Evolutionary conservation across 2,329 filamentous ascomycete genomes (phyloP), one percentile per base, ranked within the genome.

Genomic region (Conoideocrella luteorostrata): DNA sequence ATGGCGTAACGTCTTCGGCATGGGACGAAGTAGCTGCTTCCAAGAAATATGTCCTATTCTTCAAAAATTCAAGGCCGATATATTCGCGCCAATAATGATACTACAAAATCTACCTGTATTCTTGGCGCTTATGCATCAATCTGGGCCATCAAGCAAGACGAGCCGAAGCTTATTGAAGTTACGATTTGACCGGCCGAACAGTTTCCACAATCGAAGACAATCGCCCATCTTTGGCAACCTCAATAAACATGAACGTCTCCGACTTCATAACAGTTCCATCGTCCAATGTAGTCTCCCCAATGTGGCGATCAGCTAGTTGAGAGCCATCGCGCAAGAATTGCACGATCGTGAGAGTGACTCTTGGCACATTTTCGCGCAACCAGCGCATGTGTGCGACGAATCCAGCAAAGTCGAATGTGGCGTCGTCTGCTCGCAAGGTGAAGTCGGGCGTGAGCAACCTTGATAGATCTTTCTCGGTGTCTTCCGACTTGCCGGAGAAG

Each of bases 361-460:
- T 18, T 4, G 45, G 40, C 15, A 43, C 34, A 38, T 47, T 38
- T 11, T 47, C 36, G 17, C 47, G 44, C 15, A 48, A 24, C 29
- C 41, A 42, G 7, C 44, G 44, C 21, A 47, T 47, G 40, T 48
- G 47, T 20, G 40, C 24, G 11, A 47, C 47, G 23, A 48, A 47
- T 4, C 34, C 44, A 9, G 17, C 26, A 17, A 48, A 48, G 11
- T 47, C 47, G 21, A 34, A 35, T 7, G 28, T 40, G 13, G 33
- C 44, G 18, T 34, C 36, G 5, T 32, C 40, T 11, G 38, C 44
- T 7, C 35, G 17, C 4, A 41, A 26, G 2, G 36, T 38, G 20
- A 47, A 48, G 7, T 39, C 17, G 12, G 47, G 44, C 3, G 37
- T 24, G 2, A 48, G 43, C 3, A 48, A 30, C 13, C 34, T 44